phyloP scores from a whole-genome alignment of 163 green algal species.

The Coccomyxa subellipsoidea region DNA sequence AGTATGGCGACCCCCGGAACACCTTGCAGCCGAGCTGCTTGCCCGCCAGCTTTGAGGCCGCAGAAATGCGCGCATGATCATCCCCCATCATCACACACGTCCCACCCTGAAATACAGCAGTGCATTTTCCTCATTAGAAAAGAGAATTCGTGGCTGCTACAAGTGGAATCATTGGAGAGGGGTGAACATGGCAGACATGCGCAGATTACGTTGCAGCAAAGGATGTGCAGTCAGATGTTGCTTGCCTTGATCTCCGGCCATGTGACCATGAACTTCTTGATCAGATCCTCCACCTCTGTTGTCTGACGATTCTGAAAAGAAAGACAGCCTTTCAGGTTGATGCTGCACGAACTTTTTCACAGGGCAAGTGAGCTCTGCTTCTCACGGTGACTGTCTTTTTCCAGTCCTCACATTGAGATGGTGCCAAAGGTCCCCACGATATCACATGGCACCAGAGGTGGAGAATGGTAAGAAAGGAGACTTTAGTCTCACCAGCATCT shows the following conservation, averaged over 20 bases:
- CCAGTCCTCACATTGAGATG: too few relatives aligned
- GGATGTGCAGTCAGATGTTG: too few relatives aligned
- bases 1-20: background rate
- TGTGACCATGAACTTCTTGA: background rate
- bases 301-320: background rate
- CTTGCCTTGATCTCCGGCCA: background rate
- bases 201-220: too few relatives aligned
- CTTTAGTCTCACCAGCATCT: background rate
- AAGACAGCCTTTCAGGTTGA: background rate
- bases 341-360: too few relatives aligned
- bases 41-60: background rate
- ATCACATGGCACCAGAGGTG: too few relatives aligned
- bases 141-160: too few relatives aligned
- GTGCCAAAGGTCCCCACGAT: too few relatives aligned
- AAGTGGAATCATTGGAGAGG: too few relatives aligned
- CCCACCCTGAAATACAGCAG: background rate
- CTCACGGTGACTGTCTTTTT: too few relatives aligned
- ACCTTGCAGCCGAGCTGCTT: constrained; percentile 11
- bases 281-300: background rate
- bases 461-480: background rate
- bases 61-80: background rate
- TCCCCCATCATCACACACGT: constrained; percentile 12
- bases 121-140: too few relatives aligned
- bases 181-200: too few relatives aligned
- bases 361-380: too few relatives aligned